phyloP scores from a whole-genome alignment of 495 filamentous ascomycete species.

The Rusavskia elegans region DNA sequence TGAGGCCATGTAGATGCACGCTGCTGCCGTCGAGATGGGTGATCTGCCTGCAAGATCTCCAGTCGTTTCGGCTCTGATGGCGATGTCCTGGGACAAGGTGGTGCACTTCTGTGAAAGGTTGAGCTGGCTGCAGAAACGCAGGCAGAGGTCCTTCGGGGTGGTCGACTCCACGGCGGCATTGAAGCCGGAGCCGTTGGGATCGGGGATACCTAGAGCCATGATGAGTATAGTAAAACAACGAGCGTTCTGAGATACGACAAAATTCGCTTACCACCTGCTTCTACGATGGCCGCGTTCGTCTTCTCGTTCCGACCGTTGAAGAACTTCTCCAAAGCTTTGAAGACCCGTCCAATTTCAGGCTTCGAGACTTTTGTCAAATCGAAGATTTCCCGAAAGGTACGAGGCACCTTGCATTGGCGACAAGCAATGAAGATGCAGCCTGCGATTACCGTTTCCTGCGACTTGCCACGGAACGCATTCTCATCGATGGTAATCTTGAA shows the following conservation, averaged over 20 bases:
- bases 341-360: slow-evolving; percentile 92
- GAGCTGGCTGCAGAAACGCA: slow-evolving; percentile 76
- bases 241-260: slow-evolving; percentile 1
- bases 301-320: slow-evolving; percentile 44
- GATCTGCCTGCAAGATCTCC: slow-evolving; percentile 82
- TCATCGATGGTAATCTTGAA: slow-evolving; percentile 87
- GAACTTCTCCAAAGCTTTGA: slow-evolving; percentile 84
- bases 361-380: slow-evolving; percentile 84
- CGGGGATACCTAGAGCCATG: slow-evolving; percentile 15
- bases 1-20: slow-evolving; percentile 90
- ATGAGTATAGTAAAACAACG: not conserved
- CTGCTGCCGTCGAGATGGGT: slow-evolving; percentile 82
- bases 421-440: slow-evolving; percentile 96
- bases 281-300: slow-evolving; percentile 31
- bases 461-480: slow-evolving; percentile 89
- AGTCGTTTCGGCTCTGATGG: slow-evolving; percentile 51
- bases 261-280: slow-evolving; percentile 28
- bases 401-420: slow-evolving; percentile 68
- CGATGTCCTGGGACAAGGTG: slow-evolving; percentile 56
- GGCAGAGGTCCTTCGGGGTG: slow-evolving; percentile 69
- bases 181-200: slow-evolving; percentile 39
- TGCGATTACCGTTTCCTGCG: slow-evolving; percentile 82
- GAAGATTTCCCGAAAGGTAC: slow-evolving; percentile 88
- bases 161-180: slow-evolving; percentile 55
- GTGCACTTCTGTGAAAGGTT: slow-evolving; percentile 48